Conservation (phyloP, 2,329 filamentous ascomycete genomes). For the Phoma sp. region DNA sequence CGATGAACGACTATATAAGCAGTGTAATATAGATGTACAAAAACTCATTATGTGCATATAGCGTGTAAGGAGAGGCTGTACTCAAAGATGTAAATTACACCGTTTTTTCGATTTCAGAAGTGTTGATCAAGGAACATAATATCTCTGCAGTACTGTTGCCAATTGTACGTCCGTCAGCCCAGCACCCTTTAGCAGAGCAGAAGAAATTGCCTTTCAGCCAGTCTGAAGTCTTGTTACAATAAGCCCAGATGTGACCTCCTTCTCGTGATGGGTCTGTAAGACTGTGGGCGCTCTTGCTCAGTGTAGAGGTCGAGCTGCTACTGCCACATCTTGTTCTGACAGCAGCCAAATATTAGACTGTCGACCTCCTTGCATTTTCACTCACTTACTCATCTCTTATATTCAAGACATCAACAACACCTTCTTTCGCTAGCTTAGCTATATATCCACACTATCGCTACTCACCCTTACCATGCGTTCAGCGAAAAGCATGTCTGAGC, state of each 20-base stretch:
- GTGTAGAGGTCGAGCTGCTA: neutral
- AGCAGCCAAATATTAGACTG: neutral
- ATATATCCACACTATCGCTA: slow-evolving; percentile 6
- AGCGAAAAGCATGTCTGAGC: neutral
- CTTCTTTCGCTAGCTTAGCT: neutral
- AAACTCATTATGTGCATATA: neutral
- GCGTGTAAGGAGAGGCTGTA: neutral
- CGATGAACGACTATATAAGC: neutral
- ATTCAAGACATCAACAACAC: neutral
- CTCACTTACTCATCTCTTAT: neutral
- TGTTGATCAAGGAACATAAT: neutral
- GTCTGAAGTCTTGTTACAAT: neutral
- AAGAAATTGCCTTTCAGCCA: neutral
- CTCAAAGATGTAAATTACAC: neutral
- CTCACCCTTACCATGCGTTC: neutral
- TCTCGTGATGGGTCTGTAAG: neutral
- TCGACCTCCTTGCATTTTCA: neutral
- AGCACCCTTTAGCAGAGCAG: neutral
- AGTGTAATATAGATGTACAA: slow-evolving; percentile 19
- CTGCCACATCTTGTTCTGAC: neutral
- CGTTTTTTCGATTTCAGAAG: neutral
- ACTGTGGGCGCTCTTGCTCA: neutral
- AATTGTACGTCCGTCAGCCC: neutral
- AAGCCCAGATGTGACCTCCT: neutral
- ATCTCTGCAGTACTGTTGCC: neutral